Conservation (phyloP, 306 rosid genomes). For the Acacia acuminata region DNA sequence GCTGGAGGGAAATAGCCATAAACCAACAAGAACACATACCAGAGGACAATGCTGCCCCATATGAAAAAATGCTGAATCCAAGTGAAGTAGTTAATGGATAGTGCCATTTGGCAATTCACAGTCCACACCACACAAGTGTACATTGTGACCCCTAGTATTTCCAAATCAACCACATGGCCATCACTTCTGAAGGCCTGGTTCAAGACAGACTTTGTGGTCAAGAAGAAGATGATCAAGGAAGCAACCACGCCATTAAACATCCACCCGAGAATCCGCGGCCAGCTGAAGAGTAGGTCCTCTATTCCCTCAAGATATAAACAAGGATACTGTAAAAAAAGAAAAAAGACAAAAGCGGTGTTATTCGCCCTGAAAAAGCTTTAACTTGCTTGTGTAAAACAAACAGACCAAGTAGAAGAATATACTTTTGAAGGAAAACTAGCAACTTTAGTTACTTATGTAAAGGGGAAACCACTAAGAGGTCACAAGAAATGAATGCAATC, state of each 20-base stretch:
- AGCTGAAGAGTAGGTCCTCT: conserved; percentile 76
- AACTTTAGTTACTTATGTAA: background rate
- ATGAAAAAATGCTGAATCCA: conserved; percentile 91
- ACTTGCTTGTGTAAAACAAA: background rate
- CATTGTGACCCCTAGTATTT: conserved; percentile 74
- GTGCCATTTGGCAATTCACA: conserved; percentile 90
- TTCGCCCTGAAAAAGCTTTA: background rate
- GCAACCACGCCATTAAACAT: conserved; percentile 71
- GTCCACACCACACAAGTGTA: conserved; percentile 81
- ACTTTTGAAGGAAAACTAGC: background rate
- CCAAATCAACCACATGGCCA: conserved; percentile 67
- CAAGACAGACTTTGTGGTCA: conserved; percentile 50
- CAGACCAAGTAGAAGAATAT: background rate
- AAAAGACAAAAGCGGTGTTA: conserved; percentile 22
- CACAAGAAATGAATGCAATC: no score
- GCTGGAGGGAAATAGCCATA: conserved; percentile 66
- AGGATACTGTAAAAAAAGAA: conserved; percentile 56
- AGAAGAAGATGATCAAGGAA: conserved; percentile 77
- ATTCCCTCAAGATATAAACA: conserved; percentile 74
- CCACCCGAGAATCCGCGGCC: conserved; percentile 83
- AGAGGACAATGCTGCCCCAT: conserved; percentile 81
- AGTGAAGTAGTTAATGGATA: conserved; percentile 86
- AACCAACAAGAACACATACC: conserved; percentile 71
- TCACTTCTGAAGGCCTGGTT: conserved; percentile 70
- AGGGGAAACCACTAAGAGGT: no score